These are phyloP conservation scores for Annulohypoxylon nitens DNA, from an alignment of 495 filamentous ascomycete genomes.

Conservation along the genomic window DNA sequence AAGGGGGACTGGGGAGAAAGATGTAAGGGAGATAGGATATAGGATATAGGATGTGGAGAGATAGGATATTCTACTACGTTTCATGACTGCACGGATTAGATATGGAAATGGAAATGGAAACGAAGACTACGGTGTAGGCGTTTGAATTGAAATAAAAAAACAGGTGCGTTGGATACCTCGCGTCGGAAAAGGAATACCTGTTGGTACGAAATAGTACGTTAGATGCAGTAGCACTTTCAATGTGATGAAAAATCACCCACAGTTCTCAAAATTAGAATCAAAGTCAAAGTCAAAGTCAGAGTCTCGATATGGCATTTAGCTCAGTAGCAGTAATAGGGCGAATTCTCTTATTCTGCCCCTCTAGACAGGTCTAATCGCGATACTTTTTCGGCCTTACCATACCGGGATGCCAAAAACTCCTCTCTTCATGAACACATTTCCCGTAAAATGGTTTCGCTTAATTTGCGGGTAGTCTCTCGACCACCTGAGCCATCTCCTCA, in stretches of 20 bases:
- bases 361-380: conserved; percentile 29
- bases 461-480: conserved; percentile 76
- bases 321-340: conserved; percentile 14
- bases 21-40: conserved; percentile 6
- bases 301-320: neutral
- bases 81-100: conserved; percentile 10
- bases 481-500: conserved; percentile 93
- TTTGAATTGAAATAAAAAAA: conserved; percentile 24
- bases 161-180: conserved; percentile 22
- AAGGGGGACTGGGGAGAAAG: neutral
- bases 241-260: conserved; percentile 5
- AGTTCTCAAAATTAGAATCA: neutral
- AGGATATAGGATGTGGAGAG: neutral
- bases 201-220: conserved; percentile 38
- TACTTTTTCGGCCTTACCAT: conserved; percentile 22
- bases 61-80: conserved; percentile 4
- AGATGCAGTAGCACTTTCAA: conserved; percentile 3
- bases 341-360: conserved; percentile 19
- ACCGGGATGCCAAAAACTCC: neutral
- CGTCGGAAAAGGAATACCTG: conserved; percentile 18
- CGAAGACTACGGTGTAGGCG: conserved; percentile 13
- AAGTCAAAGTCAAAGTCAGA: neutral
- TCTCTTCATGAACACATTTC: neutral
- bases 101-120: conserved; percentile 15
- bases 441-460: conserved; percentile 40